These are phyloP conservation scores for Babesia ovis DNA, from an alignment of 169 alveolate genomes.

Conservation along the genomic window DNA sequence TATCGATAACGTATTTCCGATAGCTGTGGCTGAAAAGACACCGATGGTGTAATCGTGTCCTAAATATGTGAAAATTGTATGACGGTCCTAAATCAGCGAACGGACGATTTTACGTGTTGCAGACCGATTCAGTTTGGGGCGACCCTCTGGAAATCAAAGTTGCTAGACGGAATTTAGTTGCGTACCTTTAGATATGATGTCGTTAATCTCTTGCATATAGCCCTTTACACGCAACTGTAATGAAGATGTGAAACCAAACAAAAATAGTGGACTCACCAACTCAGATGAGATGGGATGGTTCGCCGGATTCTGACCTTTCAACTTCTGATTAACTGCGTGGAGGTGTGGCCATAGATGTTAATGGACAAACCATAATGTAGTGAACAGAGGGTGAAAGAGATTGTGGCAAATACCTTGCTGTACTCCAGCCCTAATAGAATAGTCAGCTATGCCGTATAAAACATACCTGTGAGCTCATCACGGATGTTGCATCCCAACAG, in stretches of 20 bases:
- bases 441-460: too few species aligned
- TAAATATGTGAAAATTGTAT: too few species aligned
- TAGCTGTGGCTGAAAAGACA: too few species aligned
- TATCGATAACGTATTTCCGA: too few species aligned
- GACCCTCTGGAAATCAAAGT: neutral
- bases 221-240: slow-evolving; percentile 47
- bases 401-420: slow-evolving; percentile 48
- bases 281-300: slow-evolving; percentile 29
- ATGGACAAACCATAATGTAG: slow-evolving; percentile 44
- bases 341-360: neutral
- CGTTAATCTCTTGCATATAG: slow-evolving; percentile 47
- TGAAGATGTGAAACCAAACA: neutral
- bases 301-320: slow-evolving; percentile 40
- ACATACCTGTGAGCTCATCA: slow-evolving; percentile 40
- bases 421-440: slow-evolving; percentile 45
- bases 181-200: slow-evolving; percentile 29
- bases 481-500: neutral
- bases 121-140: slow-evolving; percentile 23
- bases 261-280: slow-evolving; percentile 47
- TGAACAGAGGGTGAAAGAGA: slow-evolving; percentile 55
- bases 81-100: slow-evolving; percentile 4
- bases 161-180: neutral
- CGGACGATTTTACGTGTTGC: slow-evolving; percentile 46
- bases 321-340: slow-evolving; percentile 32
- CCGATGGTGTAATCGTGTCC: too few species aligned